A percentile compares a stretch with the other conserved stretches of the same genome.
phyloP scores from a whole-genome alignment of 805 yeast genomes.

The Lachancea sp. region DNA sequence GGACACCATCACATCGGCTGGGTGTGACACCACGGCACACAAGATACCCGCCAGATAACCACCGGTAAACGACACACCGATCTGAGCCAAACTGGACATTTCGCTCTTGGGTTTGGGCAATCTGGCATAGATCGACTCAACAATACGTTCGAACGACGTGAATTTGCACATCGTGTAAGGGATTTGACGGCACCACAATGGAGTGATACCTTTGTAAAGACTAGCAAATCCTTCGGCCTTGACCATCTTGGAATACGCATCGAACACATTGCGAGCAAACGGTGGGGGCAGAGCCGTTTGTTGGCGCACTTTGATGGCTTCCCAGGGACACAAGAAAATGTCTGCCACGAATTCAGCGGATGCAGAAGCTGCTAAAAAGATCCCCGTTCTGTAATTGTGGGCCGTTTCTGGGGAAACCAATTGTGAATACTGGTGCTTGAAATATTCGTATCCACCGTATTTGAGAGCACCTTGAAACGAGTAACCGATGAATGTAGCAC shows the following conservation, averaged over 20 bases:
- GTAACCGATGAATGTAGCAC: constrained; percentile 90
- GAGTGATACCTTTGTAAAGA: constrained; percentile 81
- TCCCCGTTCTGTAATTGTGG: constrained; percentile 58
- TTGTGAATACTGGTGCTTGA: constrained; percentile 72
- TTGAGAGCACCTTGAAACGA: constrained; percentile 96
- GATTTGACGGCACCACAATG: constrained; percentile 93
- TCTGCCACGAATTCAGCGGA: constrained; percentile 94
- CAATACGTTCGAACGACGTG: constrained; percentile 89
- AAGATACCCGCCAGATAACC: constrained; percentile 97
- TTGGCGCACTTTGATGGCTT: constrained; percentile 88
- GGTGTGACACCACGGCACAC: constrained; percentile 94
- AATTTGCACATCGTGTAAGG: constrained; percentile 99
- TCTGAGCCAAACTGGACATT: constrained; percentile 70
- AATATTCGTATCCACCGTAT: constrained; percentile 89
- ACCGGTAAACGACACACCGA: constrained; percentile 90
- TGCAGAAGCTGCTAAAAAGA: constrained; percentile 82
- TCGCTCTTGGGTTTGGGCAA: constrained; percentile 69
- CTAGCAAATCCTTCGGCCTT: constrained; percentile 67
- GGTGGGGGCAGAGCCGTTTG: constrained; percentile 96
- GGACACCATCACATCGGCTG: constrained; percentile 98
- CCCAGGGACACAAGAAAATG: constrained; percentile 84
- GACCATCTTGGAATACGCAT: constrained; percentile 60
- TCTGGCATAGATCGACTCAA: constrained; percentile 64
- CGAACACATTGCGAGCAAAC: constrained; percentile 53
- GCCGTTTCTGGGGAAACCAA: constrained; percentile 59